Evolutionary conservation across 2,329 filamentous ascomycete species (phyloP).

Genomic region (Fonsecaea multimorphosa): DNA sequence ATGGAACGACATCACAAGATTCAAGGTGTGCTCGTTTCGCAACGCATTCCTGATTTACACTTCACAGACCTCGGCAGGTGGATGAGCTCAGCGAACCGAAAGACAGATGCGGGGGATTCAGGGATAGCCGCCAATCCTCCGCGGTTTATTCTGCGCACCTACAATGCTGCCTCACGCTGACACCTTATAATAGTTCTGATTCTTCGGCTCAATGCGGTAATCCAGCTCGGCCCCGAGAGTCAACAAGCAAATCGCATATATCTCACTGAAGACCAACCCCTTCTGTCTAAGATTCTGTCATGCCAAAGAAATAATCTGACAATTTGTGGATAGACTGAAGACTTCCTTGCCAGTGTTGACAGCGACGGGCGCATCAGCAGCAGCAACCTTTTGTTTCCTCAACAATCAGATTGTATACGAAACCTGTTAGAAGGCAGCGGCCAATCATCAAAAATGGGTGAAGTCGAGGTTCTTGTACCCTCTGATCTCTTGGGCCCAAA

Average conservation of each 20-base stretch:
- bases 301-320: not conserved
- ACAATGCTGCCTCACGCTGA: not conserved
- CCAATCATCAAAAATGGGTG: conserved; percentile 1
- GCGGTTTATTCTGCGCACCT: conserved; percentile 1
- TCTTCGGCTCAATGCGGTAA: not conserved
- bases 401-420: not conserved
- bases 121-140: conserved; percentile 12
- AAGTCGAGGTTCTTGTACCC: conserved; percentile 19
- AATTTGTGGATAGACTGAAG: not conserved
- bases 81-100: not conserved
- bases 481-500: conserved; percentile 25
- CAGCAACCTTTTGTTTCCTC: not conserved
- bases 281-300: not conserved
- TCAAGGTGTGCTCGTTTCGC: not conserved
- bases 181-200: not conserved
- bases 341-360: not conserved
- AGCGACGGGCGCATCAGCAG: not conserved
- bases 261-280: not conserved
- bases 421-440: not conserved
- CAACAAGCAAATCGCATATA: not conserved
- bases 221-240: not conserved
- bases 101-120: conserved; percentile 5
- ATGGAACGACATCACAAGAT: not conserved
- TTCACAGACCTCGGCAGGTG: conserved; percentile 10
- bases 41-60: not conserved